Base-by-base conservation (phyloP, 345 rosid genomes). In the Leavenworthia alabamica region DNA sequence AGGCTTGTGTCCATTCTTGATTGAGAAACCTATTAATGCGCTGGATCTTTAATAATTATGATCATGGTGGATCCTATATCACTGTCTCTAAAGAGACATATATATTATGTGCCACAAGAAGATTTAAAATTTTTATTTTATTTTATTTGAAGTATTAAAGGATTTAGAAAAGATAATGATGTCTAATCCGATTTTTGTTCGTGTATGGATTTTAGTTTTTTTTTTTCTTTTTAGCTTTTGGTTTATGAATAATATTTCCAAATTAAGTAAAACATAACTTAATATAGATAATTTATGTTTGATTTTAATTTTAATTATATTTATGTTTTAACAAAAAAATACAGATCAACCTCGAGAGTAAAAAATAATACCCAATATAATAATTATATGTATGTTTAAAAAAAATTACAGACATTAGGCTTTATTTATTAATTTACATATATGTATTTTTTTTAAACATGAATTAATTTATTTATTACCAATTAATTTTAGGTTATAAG, bases 31-130 rank as follows among this genome's bases (percentile, higher is more conserved):
- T 50, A 60, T 42, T 16, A 33, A 33, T 68, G 73, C 55, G 48
- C 55, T 68, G 73, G 61, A 60, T 42, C 13, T 50, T 41, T 15
- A 59, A 67, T 59, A 48, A 67, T 59, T 48, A 50, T 40, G 44
- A 1, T 29, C 45, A 37, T 27, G 57, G 65, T 57, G 58, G 72
- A 68, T 68, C 60, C 23, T 50, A 31, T 51, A 59, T 31, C 66
- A 33, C 37, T 49, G 22, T 66, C 60, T 49, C 44, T 46, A 36
- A 45, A 26, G 20, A 19, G 5, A 3, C 12, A 41, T 12, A 20
- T 49, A 8, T 48, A 35, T 48, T 17, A 20, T 10, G 8, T 6
- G 10, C 13, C 4, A 23, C 28, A 23, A 6, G 11, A 2, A 14
- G 5, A 23, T 22, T 22, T 46, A 11, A 45, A 46, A n/a, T n/a